Evolutionary conservation across 306 rosid genomes (phyloP).

Genomic region (Acacia melanoxylon): DNA sequence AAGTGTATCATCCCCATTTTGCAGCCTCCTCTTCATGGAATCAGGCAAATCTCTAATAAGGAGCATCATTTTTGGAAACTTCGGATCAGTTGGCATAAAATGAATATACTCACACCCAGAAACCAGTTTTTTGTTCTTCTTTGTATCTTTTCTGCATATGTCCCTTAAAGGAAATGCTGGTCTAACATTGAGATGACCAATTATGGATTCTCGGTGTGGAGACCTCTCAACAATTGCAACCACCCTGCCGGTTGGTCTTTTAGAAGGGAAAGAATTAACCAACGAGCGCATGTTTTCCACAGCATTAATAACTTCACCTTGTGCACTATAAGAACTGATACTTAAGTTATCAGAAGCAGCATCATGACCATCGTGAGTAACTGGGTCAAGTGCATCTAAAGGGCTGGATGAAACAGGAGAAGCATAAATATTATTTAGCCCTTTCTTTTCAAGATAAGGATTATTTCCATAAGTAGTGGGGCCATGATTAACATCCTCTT

Average conservation of each 20-base stretch:
- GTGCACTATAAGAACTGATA: constrained; percentile 43
- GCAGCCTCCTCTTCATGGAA: constrained; percentile 57
- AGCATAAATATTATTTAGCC: constrained; percentile 24
- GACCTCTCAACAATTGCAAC: constrained; percentile 75
- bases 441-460: constrained; percentile 35
- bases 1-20: constrained; percentile 55
- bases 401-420: constrained; percentile 32
- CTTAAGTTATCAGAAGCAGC: constrained; percentile 33
- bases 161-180: constrained; percentile 47
- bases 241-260: constrained; percentile 84
- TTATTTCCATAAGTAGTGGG: constrained; percentile 31
- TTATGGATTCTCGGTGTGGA: constrained; percentile 57
- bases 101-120: constrained; percentile 57
- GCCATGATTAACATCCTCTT: constrained; percentile 41
- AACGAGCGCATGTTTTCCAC: constrained; percentile 51
- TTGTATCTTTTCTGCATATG: constrained; percentile 28
- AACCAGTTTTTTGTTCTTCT: constrained; percentile 36
- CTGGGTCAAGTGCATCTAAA: constrained; percentile 33
- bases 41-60: constrained; percentile 55
- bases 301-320: constrained; percentile 44
- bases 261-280: constrained; percentile 67
- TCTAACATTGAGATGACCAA: constrained; percentile 69
- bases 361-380: constrained; percentile 32
- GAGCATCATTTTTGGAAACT: constrained; percentile 65
- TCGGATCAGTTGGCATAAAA: constrained; percentile 67